phyloP scores from a whole-genome alignment of 192 early-diverging fungal species.

The Powellomyces hirtus region DNA sequence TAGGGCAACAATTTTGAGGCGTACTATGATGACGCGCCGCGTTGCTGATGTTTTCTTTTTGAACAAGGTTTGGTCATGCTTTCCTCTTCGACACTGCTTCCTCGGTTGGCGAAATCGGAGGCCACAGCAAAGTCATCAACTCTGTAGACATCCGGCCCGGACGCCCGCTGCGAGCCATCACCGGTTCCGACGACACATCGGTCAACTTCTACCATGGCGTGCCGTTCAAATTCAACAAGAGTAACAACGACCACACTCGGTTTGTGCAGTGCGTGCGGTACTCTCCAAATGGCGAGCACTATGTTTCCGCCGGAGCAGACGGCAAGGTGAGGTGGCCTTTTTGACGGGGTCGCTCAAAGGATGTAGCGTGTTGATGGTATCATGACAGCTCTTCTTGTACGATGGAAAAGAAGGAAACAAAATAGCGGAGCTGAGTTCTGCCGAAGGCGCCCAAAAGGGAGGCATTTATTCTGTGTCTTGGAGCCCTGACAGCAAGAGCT shows the following conservation, averaged over 20 bases:
- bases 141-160: slow-evolving; percentile 82
- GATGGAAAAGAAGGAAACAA: slow-evolving; percentile 89
- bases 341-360: not conserved
- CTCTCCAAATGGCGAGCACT: slow-evolving; percentile 75
- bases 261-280: slow-evolving; percentile 91
- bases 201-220: slow-evolving; percentile 91
- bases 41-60: not conserved
- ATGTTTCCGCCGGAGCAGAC: slow-evolving; percentile 84
- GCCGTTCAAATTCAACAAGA: slow-evolving; percentile 79
- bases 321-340: slow-evolving; percentile 56
- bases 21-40: not conserved
- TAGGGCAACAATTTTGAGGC: slow-evolving; percentile 25
- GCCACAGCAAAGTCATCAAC: slow-evolving; percentile 87
- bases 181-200: slow-evolving; percentile 84
- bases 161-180: slow-evolving; percentile 91
- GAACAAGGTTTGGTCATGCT: slow-evolving; percentile 76
- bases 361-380: not conserved
- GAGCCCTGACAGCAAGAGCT: slow-evolving; percentile 73
- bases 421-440: slow-evolving; percentile 49
- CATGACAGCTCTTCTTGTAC: slow-evolving; percentile 74
- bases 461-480: slow-evolving; percentile 82
- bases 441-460: slow-evolving; percentile 68
- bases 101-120: slow-evolving; percentile 85
- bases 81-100: slow-evolving; percentile 88
- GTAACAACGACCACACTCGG: slow-evolving; percentile 76